Evolutionary conservation across 2,329 filamentous ascomycete species (phyloP).

Genomic region (Diplocarpon mali): DNA sequence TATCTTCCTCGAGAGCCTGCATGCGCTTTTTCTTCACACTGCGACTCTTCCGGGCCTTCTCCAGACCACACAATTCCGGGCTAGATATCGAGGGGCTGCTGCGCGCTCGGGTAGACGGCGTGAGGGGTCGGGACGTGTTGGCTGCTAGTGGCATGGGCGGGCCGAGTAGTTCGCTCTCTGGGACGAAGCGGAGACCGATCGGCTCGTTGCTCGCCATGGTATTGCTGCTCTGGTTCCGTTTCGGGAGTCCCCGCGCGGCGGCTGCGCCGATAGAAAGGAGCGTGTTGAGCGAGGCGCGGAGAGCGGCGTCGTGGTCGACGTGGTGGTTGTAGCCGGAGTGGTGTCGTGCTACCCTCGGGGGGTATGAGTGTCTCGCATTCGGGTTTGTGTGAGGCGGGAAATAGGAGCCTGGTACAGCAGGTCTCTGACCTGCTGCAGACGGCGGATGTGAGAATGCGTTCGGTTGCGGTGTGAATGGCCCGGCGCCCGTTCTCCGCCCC

Average conservation of each 20-base stretch:
- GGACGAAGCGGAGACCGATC: constrained; percentile 47
- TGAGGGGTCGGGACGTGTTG: constrained; percentile 21
- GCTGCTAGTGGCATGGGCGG: constrained; percentile 18
- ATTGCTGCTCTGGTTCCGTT: constrained; percentile 33
- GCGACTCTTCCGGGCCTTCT: constrained; percentile 24
- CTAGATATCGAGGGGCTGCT: constrained; percentile 19
- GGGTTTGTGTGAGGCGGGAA: constrained; percentile 20
- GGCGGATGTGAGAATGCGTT: constrained; percentile 87
- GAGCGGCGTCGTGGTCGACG: constrained; percentile 83
- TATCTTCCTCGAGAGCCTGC: constrained; percentile 27
- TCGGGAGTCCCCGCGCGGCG: constrained; percentile 72
- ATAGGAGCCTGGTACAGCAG: constrained; percentile 30
- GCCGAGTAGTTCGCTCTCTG: constrained; percentile 46
- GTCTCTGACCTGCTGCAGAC: constrained; percentile 31
- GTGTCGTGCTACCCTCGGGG: constrained; percentile 30
- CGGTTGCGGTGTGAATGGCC: constrained; percentile 71
- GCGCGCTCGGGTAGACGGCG: constrained; percentile 17
- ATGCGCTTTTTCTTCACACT: constrained; percentile 40
- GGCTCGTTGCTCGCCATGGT: constrained; percentile 18
- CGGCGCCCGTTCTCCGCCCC: constrained; percentile 37
- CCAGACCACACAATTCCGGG: constrained; percentile 18
- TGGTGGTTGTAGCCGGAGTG: constrained; percentile 52
- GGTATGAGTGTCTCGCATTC: constrained; percentile 27
- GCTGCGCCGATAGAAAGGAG: constrained; percentile 90
- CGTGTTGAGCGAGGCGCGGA: constrained; percentile 88